Evolutionary conservation across 371 early-diverging fungal genomes (phyloP).

Genomic region (Capillidium rhysosporum): DNA sequence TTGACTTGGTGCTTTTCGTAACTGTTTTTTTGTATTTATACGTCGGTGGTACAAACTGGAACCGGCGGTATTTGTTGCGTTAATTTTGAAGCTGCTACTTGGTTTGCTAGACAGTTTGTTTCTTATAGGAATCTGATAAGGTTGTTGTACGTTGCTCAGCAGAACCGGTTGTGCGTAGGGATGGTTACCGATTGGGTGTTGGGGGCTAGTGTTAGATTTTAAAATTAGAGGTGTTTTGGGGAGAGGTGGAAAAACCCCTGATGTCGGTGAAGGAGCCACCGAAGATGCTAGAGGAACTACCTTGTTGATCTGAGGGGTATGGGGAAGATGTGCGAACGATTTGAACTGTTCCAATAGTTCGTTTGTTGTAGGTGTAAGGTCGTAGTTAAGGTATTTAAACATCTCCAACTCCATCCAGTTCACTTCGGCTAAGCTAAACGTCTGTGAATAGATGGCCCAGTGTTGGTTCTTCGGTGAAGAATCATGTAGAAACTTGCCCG

Average conservation of each 20-base stretch:
- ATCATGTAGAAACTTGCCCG: slow-evolving; percentile 51
- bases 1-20: too few relatives aligned
- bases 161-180: too few relatives aligned
- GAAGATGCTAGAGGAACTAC: neutral
- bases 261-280: neutral
- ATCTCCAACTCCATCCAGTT: neutral
- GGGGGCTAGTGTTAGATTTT: too few relatives aligned
- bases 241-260: neutral
- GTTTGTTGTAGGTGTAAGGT: neutral
- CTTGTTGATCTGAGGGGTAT: neutral
- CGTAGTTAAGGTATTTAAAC: neutral
- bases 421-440: neutral
- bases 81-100: too few relatives aligned
- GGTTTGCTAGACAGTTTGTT: too few relatives aligned
- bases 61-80: too few relatives aligned
- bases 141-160: too few relatives aligned
- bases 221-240: too few relatives aligned
- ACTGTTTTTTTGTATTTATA: too few relatives aligned
- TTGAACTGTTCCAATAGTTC: neutral
- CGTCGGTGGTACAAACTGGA: too few relatives aligned
- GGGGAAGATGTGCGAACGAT: neutral
- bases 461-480: slow-evolving; percentile 53
- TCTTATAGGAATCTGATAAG: too few relatives aligned
- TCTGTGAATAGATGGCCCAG: slow-evolving; percentile 36
- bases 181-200: too few relatives aligned